Conservation (phyloP, 139 green algal species). For the Picochlorum sp. region DNA sequence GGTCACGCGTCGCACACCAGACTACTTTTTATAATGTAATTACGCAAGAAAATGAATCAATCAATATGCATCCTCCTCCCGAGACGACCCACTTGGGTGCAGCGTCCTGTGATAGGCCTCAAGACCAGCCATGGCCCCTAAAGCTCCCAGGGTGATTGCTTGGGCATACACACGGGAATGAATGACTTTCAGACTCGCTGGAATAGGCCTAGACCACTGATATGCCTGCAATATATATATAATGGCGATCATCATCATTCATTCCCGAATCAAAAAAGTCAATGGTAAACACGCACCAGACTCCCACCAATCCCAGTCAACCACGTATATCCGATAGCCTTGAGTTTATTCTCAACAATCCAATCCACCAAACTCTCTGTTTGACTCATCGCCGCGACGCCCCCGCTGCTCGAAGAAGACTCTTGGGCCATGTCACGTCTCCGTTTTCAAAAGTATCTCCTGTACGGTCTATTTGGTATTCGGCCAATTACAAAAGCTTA, state of each 20-base stretch:
- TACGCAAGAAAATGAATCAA: not conserved
- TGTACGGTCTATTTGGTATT: no score
- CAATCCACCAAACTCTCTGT: slow-evolving; percentile 8
- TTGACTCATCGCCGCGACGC: no score
- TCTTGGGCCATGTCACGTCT: no score
- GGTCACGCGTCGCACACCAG: slow-evolving; percentile 71
- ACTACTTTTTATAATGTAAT: slow-evolving; percentile 80
- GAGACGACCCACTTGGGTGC: not conserved
- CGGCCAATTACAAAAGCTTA: no score
- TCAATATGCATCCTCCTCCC: slow-evolving; percentile 14
- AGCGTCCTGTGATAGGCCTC: slow-evolving; percentile 21
- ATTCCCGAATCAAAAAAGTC: not conserved
- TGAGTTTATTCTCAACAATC: slow-evolving; percentile 12
- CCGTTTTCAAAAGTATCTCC: no score
- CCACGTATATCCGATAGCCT: slow-evolving; percentile 24
- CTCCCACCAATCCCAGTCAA: slow-evolving; percentile 4
- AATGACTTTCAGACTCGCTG: slow-evolving; percentile 38
- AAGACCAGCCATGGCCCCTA: slow-evolving; percentile 22
- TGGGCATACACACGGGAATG: slow-evolving; percentile 41
- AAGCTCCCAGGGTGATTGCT: slow-evolving; percentile 36
- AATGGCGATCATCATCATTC: no score
- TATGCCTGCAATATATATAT: slow-evolving; percentile 32
- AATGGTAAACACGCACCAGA: slow-evolving; percentile 21
- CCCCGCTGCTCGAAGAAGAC: no score
- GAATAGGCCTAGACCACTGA: slow-evolving; percentile 39